phyloP scores from a whole-genome alignment of 345 rosid species.

The Nasturtium officinale region DNA sequence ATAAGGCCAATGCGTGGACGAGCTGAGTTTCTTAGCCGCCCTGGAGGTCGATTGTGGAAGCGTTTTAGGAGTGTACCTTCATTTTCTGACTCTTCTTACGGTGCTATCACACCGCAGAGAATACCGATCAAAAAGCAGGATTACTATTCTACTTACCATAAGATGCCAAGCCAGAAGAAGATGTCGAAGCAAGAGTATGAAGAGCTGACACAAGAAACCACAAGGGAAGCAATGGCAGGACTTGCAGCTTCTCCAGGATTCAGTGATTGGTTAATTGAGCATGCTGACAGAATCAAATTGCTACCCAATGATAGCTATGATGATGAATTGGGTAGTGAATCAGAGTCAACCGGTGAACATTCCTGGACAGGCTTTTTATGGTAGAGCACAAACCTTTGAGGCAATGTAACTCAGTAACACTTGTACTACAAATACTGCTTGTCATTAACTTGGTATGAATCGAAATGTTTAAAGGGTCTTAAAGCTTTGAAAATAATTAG shows the following conservation, averaged over 20 bases:
- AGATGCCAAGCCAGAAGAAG: conserved; percentile 55
- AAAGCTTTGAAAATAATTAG: conserved; percentile 9
- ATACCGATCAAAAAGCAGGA: conserved; percentile 33
- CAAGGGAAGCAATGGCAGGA: conserved; percentile 63
- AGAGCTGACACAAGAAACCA: conserved; percentile 71
- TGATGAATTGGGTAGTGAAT: conserved; percentile 64
- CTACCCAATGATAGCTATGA: conserved; percentile 56
- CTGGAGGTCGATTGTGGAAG: conserved; percentile 55
- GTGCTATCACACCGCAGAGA: conserved; percentile 46
- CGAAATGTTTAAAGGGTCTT: neutral
- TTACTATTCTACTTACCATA: conserved; percentile 79
- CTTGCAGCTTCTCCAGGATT: conserved; percentile 76
- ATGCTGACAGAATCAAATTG: conserved; percentile 70
- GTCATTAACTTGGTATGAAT: neutral
- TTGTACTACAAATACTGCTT: neutral
- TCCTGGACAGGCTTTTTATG: conserved; percentile 27
- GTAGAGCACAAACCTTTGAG: conserved; percentile 4
- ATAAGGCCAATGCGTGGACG: conserved; percentile 43
- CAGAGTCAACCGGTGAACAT: conserved; percentile 61
- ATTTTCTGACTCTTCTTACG: conserved; percentile 70
- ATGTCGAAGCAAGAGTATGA: conserved; percentile 73
- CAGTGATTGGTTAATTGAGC: conserved; percentile 69
- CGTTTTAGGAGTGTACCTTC: conserved; percentile 48
- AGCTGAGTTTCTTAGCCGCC: conserved; percentile 71
- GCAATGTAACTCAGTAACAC: conserved; percentile 4